phyloP scores from a whole-genome alignment of 1,284 basidiomycete species.

The Inonotus obliquus region DNA sequence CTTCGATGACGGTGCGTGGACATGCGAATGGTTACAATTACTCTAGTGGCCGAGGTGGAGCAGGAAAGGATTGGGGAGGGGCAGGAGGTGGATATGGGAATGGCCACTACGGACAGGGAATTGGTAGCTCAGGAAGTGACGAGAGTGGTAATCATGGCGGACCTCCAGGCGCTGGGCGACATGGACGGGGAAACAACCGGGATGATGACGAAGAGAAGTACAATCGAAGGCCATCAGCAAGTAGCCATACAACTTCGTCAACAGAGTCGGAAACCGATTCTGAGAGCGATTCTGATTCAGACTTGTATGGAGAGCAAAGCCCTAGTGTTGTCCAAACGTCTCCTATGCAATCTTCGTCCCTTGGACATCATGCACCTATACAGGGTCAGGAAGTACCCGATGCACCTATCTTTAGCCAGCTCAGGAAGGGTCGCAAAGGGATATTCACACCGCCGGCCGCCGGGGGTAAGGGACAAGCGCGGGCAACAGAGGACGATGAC shows the following conservation, averaged over 20 bases:
- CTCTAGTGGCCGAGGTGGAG: constrained; percentile 8
- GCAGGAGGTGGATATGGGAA: background rate
- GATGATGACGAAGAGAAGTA: constrained; percentile 2
- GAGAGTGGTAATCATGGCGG: background rate
- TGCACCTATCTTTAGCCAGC: constrained; percentile 22
- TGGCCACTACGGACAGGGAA: background rate
- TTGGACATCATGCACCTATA: constrained; percentile 19
- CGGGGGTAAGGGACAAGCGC: background rate
- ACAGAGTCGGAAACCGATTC: constrained; percentile 17
- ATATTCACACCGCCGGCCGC: constrained; percentile 11
- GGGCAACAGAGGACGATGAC: constrained; percentile 48
- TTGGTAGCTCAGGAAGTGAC: constrained; percentile 14
- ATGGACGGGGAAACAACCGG: constrained; percentile 5
- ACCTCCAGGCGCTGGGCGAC: background rate
- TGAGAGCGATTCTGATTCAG: constrained; percentile 15
- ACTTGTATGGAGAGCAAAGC: constrained; percentile 10
- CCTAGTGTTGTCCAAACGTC: background rate
- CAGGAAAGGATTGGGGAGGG: constrained; percentile 1
- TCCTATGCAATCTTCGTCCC: constrained; percentile 21
- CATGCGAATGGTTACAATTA: constrained; percentile 10
- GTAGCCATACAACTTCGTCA: constrained; percentile 2
- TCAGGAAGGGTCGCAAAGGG: constrained; percentile 17
- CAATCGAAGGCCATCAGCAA: background rate
- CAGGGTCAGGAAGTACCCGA: constrained; percentile 24
- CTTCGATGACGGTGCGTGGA: background rate